A percentile compares a stretch with the other conserved stretches of the same genome.
phyloP scores from a whole-genome alignment of 768 basidiomycete genomes.

The Psilocybe cubensis region DNA sequence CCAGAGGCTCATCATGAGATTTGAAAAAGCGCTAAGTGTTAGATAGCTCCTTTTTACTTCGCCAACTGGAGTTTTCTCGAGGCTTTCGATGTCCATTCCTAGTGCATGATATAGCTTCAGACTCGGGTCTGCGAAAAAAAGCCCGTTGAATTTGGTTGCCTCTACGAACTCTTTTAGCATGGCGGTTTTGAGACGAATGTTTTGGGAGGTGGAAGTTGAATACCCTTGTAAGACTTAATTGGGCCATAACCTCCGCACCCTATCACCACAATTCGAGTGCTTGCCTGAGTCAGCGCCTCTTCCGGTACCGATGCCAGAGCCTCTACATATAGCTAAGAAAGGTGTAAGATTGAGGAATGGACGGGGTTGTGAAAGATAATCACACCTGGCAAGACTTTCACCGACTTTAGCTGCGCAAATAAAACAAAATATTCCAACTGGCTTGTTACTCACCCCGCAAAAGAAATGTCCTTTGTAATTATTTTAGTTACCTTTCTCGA shows the following conservation, averaged over 20 bases:
- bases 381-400: constrained; percentile 40
- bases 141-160: constrained; percentile 44
- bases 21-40: constrained; percentile 29
- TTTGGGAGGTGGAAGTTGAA: constrained; percentile 1
- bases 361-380: neutral
- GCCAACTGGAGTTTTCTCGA: constrained; percentile 47
- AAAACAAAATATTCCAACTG: neutral
- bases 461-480: constrained; percentile 60
- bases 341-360: neutral
- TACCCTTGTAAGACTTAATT: constrained; percentile 54
- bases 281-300: constrained; percentile 42
- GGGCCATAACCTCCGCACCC: constrained; percentile 64
- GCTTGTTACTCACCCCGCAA: constrained; percentile 52
- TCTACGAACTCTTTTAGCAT: constrained; percentile 33
- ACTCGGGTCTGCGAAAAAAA: constrained; percentile 69
- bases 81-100: constrained; percentile 59
- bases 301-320: constrained; percentile 45
- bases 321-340: constrained; percentile 48
- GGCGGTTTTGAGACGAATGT: neutral
- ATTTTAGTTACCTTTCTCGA: neutral
- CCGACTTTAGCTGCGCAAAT: no score
- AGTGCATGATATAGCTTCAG: constrained; percentile 60
- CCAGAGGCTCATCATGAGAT: constrained; percentile 46
- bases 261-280: constrained; percentile 48
- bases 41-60: constrained; percentile 52